These are phyloP conservation scores for Sesbania bispinosa DNA, from an alignment of 306 rosid genomes.

Conservation along the genomic window DNA sequence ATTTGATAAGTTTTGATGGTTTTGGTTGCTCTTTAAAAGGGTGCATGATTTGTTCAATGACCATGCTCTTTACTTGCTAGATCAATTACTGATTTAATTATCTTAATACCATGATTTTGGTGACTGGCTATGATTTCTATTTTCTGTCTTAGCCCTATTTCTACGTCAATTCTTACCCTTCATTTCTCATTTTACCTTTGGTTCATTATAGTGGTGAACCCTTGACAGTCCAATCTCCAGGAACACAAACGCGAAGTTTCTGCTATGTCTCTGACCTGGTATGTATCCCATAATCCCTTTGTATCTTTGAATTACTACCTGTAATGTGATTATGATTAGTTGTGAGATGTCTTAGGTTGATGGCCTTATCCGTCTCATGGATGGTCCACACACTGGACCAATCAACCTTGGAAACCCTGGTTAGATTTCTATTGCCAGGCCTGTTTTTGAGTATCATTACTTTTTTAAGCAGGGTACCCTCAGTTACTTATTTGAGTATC, in stretches of 20 bases:
- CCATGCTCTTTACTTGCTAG: neutral
- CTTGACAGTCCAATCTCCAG: conserved; percentile 61
- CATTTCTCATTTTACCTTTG: neutral
- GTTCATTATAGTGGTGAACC: conserved; percentile 49
- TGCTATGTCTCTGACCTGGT: conserved; percentile 70
- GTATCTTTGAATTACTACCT: neutral
- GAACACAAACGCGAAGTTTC: conserved; percentile 72
- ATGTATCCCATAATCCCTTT: neutral
- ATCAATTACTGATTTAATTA: conserved; percentile 3
- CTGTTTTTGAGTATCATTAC: neutral
- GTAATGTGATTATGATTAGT: neutral
- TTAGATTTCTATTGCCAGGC: neutral
- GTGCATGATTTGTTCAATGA: neutral
- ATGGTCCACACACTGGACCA: conserved; percentile 56
- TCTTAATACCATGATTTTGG: neutral
- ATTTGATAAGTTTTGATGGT: neutral
- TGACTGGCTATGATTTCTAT: neutral
- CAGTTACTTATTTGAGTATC: neutral
- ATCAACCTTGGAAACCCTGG: conserved; percentile 73
- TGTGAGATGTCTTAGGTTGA: conserved; percentile 43
- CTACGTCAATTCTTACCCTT: neutral
- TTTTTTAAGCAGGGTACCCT: conserved; percentile 27
- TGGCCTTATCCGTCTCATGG: conserved; percentile 65
- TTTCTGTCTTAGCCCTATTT: neutral
- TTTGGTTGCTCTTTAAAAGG: neutral